Percentiles rank a stretch among this genome's conserved stretches.
These are phyloP conservation scores for Fusarium subglutinans DNA, from an alignment of 2,329 filamentous ascomycete species.

Conservation along the genomic window DNA sequence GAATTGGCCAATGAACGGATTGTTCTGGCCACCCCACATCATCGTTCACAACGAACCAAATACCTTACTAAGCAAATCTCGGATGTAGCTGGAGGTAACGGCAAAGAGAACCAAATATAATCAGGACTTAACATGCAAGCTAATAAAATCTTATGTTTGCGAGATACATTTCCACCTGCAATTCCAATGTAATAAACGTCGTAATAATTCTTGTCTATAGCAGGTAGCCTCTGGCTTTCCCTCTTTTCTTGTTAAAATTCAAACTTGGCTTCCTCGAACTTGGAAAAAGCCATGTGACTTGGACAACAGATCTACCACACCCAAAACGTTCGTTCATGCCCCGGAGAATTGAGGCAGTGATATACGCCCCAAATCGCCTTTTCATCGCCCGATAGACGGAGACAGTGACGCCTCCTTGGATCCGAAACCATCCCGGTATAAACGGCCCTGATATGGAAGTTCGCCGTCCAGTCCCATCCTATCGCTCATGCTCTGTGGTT, in stretches of 20 bases:
- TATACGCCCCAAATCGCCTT: not conserved
- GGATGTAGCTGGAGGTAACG: not conserved
- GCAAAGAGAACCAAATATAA: not conserved
- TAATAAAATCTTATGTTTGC: not conserved
- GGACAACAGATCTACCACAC: constrained; percentile 39
- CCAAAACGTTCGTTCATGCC: constrained; percentile 25
- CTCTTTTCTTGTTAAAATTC: constrained; percentile 29
- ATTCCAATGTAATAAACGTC: constrained; percentile 13
- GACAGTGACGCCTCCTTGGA: constrained; percentile 8
- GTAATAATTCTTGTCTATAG: constrained; percentile 30
- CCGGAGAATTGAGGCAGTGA: constrained; percentile 8
- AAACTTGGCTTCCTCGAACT: constrained; percentile 24
- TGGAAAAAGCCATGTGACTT: constrained; percentile 39
- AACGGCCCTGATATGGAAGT: constrained; percentile 2
- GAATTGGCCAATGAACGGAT: not conserved
- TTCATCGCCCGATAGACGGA: not conserved
- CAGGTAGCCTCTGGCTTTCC: constrained; percentile 10
- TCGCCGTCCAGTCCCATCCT: constrained; percentile 1
- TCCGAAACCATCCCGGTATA: constrained; percentile 21
- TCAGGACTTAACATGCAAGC: not conserved
- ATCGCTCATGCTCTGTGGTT: constrained; percentile 39
- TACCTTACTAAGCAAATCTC: not conserved
- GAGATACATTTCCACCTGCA: not conserved
- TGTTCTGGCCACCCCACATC: too few relatives aligned
- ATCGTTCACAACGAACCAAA: too few relatives aligned